Conservation (phyloP, 805 yeast species). For the Tetrapisispora fleetii region DNA sequence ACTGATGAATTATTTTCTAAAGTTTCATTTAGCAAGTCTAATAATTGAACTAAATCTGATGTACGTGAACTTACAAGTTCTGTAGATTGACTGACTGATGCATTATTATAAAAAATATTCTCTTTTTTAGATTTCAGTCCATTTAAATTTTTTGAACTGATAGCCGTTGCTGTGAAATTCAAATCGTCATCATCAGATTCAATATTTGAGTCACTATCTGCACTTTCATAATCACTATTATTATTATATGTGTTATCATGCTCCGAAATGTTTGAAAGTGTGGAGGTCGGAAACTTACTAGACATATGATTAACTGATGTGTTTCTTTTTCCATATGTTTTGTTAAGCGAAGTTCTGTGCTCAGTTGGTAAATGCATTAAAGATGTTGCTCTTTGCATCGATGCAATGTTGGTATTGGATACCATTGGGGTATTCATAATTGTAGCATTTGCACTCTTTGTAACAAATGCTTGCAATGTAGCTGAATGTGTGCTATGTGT, state of each 20-base stretch:
- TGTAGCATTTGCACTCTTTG: conserved; percentile 10
- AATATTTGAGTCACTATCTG: not conserved
- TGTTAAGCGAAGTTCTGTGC: not conserved
- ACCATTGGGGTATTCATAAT: not conserved
- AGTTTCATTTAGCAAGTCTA: conserved; percentile 26
- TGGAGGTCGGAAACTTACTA: not conserved
- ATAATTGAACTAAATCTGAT: conserved; percentile 21
- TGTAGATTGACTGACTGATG: conserved; percentile 7
- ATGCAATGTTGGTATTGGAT: not conserved
- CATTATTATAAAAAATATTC: conserved; percentile 6
- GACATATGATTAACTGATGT: not conserved
- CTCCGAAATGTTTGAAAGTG: not conserved
- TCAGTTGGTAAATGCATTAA: conserved; percentile 12
- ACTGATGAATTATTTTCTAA: conserved; percentile 23
- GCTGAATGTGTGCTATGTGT: conserved; percentile 12
- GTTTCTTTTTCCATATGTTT: not conserved
- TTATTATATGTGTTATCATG: not conserved
- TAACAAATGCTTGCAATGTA: conserved; percentile 24
- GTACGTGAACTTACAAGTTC: conserved; percentile 19
- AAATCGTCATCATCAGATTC: not conserved
- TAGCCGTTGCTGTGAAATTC: not conserved
- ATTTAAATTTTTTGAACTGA: not conserved
- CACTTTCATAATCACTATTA: not conserved
- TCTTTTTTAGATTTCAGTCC: not conserved
- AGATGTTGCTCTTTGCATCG: conserved; percentile 14